Evolutionary conservation across 2,329 filamentous ascomycete species (phyloP), one percentile per base, ranked within the genome.

Genomic region (Fusarium pseudograminearum): DNA sequence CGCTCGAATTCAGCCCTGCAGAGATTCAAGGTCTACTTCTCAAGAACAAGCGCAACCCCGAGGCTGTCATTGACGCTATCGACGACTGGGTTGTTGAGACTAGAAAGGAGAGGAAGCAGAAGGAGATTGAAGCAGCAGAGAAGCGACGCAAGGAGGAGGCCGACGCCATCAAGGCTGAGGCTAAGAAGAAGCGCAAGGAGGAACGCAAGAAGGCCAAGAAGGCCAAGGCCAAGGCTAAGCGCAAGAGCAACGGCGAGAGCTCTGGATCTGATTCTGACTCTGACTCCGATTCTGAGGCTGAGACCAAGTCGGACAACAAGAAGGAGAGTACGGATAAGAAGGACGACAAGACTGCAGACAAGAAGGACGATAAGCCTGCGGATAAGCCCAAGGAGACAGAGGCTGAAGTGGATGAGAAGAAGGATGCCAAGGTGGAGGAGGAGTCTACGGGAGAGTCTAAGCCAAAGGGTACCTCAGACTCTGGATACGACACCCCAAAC

Each of bases 1-100:
- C 81, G 30, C 78, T 83, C 44, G 83, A 87, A 73, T 89, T 89
- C 73, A 87, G 84, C 55, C 87, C 87, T 0, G 87, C 87, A 8
- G 87, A 90, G 77, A 82, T 90, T 7, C 87, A 89, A 74, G 87
- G 87, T 7, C 84, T 84, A 57, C 79, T 90, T 50, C 80, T 90
- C 65, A 83, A 83, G 72, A 78, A 89, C 73, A 89, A 89, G 80
- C 82, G 83, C 12, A 78, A 82, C 57, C 84, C 87, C 0, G 78
- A 82, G 36, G 80, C 76, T 1, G 87, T 85, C 0, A 78, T 89
- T 6, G 81, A 78, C 10, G 80, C 78, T 4, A 79, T 82, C 1
- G 83, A 82, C 15, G 78, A 79, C 12, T 90, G 87, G 83, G 80
- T 88, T 1, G 75, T 79, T 28, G 81, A 83, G 59, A 84, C 82